phyloP scores from a whole-genome alignment of 768 basidiomycete species.

The Russula virescens region DNA sequence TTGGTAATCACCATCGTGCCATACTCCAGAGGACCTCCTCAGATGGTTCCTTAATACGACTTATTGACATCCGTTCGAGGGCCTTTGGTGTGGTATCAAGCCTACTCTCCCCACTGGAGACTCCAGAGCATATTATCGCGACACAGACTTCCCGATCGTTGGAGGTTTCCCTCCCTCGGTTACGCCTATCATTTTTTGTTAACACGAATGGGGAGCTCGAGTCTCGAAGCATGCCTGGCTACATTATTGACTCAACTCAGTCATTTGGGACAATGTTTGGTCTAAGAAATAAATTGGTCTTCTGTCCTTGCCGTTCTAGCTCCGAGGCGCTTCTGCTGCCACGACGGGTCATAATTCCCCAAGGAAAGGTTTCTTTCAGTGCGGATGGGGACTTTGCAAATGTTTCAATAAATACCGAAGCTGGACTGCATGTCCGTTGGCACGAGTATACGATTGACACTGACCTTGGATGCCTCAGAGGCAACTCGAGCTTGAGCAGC shows the following conservation, averaged over 20 bases:
- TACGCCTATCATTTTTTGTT: slow-evolving; percentile 38
- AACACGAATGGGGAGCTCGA: slow-evolving; percentile 31
- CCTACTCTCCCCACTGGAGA: not conserved
- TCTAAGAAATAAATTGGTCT: slow-evolving; percentile 31
- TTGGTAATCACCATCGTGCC: not conserved
- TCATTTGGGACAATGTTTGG: slow-evolving; percentile 43
- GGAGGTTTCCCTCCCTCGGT: slow-evolving; percentile 36
- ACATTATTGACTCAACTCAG: slow-evolving; percentile 40
- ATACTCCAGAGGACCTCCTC: not conserved
- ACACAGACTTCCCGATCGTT: not conserved
- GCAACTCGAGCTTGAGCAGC: slow-evolving; percentile 28
- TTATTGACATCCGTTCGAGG: slow-evolving; percentile 7
- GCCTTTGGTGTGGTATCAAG: slow-evolving; percentile 2
- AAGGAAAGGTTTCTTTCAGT: not conserved
- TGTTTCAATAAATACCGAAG: slow-evolving; percentile 2
- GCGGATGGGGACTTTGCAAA: not conserved
- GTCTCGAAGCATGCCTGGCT: slow-evolving; percentile 38
- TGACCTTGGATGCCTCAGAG: slow-evolving; percentile 30
- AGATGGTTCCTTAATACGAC: not conserved
- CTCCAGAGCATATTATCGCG: not conserved
- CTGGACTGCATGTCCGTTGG: slow-evolving; percentile 20
- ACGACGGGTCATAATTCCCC: slow-evolving; percentile 11
- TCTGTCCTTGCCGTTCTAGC: not conserved
- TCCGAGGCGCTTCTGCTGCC: not conserved
- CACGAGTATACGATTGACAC: slow-evolving; percentile 32